Evolutionary conservation across 805 yeast genomes (phyloP), one percentile per base, ranked within the genome.

Genomic region (Metschnikowia matae): DNA sequence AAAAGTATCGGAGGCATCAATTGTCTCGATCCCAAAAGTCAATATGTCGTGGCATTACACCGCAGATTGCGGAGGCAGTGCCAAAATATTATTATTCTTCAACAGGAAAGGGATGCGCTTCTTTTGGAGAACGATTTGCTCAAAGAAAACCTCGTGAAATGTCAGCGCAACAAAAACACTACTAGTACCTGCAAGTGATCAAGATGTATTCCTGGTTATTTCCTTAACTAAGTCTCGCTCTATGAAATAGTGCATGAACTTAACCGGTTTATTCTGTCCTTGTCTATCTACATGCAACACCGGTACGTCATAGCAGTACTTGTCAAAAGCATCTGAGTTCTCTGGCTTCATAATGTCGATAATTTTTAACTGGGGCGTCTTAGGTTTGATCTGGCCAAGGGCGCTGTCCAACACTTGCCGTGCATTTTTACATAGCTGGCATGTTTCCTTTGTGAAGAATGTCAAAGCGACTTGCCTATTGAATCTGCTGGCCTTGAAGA

Each of bases 231-330:
- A 62, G 51, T 82, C 83, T 4, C 77, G 78, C 41, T 76, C 74
- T 49, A 82, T 69, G 50, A 87, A 75, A 48, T 81, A 74, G 65
- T 87, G 92, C 85, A 86, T 85, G 61, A 83, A 81, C 58, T 81
- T 83, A 4, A 77, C 74, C 2, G 83, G 76, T 42, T 77, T 71
- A 33, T 60, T 68, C 46, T 75, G 77, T 6, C 62, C 65, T 1
- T 62, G 68, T 51, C 82, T 70, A 57, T 83, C 84, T 7, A 87
- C 72, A 62, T 87, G 91, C 39, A 87, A 61, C 0, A 87, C 95
- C 0, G 95, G 95, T 5, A 87, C 85, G 61, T 87, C 95, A 62
- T 82, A 85, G 57, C 90, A 81, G 57, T 86, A 87, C 53, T 75
- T 73, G 46, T 85, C 87, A 75, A 83, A 85, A 84, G 89, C 85